Conservation (phyloP, 2,329 filamentous ascomycete genomes). For the Fusarium pilosicola region DNA sequence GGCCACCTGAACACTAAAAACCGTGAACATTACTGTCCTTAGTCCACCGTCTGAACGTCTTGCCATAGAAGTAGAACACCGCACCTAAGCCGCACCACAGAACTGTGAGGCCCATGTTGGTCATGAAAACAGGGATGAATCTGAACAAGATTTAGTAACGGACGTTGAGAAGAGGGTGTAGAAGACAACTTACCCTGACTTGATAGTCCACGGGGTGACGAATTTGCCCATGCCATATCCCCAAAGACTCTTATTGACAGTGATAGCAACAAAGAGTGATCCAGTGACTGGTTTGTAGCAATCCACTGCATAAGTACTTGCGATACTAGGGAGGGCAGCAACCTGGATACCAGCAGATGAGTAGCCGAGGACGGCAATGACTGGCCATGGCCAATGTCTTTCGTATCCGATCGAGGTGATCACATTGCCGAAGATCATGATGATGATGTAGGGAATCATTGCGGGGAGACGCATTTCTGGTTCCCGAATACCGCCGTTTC, state of each 20-base stretch:
- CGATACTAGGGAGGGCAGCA: not conserved
- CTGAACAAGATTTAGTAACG: no score
- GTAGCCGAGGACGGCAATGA: constrained; percentile 1
- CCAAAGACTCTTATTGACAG: constrained; percentile 1
- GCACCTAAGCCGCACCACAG: not conserved
- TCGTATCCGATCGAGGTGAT: not conserved
- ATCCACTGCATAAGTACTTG: not conserved
- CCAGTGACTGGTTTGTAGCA: constrained; percentile 4
- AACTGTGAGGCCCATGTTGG: not conserved
- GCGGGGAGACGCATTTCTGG: constrained; percentile 4
- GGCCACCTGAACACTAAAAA: not conserved
- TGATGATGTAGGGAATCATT: not conserved
- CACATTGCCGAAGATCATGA: constrained; percentile 3
- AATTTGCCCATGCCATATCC: constrained; percentile 3
- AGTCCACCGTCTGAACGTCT: not conserved
- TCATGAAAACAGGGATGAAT: constrained; percentile 11
- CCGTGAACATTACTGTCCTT: constrained; percentile 5
- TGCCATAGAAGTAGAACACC: not conserved
- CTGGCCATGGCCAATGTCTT: not conserved
- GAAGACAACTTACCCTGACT: constrained; percentile 1
- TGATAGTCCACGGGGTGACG: constrained; percentile 6
- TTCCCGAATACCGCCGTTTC: constrained; percentile 1
- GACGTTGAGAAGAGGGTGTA: no score
- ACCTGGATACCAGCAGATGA: not conserved
- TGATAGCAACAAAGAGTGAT: not conserved